A percentile compares a stretch with the other conserved stretches of the same genome.
Evolutionary conservation across 805 yeast species (phyloP).

Genomic region (Citeromyces matritensis): DNA sequence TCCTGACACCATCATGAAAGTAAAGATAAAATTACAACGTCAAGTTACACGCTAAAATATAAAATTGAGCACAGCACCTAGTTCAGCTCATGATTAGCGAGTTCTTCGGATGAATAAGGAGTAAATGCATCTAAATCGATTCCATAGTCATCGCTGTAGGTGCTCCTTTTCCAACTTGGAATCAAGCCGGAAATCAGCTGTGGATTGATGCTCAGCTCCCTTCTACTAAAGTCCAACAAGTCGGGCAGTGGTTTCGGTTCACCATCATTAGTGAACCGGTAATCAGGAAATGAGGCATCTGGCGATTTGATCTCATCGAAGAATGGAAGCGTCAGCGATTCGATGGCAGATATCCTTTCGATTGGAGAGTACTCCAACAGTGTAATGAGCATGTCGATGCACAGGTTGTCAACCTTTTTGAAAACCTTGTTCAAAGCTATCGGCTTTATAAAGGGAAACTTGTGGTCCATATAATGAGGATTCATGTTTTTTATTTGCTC

Average conservation of each 20-base stretch:
- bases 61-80: conserved; percentile 1
- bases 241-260: conserved; percentile 21
- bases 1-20: too few species aligned
- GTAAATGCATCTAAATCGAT: conserved; percentile 18
- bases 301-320: conserved; percentile 34
- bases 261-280: conserved; percentile 26
- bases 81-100: conserved; percentile 12
- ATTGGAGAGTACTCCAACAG: conserved; percentile 57
- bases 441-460: conserved; percentile 76
- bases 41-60: too few species aligned
- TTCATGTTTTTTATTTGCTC: conserved; percentile 92
- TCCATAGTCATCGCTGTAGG: conserved; percentile 5
- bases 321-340: conserved; percentile 34
- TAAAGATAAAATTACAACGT: too few species aligned
- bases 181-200: conserved; percentile 20
- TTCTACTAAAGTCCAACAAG: conserved; percentile 32
- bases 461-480: conserved; percentile 94
- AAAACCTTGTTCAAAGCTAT: conserved; percentile 59
- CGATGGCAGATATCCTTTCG: conserved; percentile 43
- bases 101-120: conserved; percentile 21
- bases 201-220: conserved; percentile 33
- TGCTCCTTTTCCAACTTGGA: conserved; percentile 20
- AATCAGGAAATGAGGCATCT: conserved; percentile 12
- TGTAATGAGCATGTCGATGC: conserved; percentile 37
- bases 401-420: conserved; percentile 36